These are phyloP conservation scores for Leccinum barrowsii DNA, from an alignment of 768 basidiomycete genomes.

Conservation along the genomic window DNA sequence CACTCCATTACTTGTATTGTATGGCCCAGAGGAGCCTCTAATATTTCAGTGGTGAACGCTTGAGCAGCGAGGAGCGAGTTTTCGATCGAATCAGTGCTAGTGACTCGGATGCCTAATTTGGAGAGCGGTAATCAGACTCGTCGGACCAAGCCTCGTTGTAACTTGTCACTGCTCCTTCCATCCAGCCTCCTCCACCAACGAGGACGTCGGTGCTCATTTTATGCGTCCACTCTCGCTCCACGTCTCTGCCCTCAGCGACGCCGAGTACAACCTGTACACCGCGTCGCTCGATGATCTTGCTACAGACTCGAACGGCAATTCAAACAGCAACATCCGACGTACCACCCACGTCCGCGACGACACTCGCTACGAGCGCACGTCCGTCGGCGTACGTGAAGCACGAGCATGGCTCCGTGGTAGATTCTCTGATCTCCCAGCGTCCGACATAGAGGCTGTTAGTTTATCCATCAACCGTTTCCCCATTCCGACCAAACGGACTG, in stretches of 20 bases:
- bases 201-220: conserved; percentile 5
- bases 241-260: conserved; percentile 70
- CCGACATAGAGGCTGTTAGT: conserved; percentile 59
- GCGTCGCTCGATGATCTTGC: conserved; percentile 53
- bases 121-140: no score
- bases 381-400: conserved; percentile 60
- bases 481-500: background rate
- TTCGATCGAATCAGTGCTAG: no score
- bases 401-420: conserved; percentile 75
- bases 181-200: background rate
- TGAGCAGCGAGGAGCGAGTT: no score
- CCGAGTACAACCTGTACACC: conserved; percentile 69
- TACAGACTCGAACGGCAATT: conserved; percentile 28
- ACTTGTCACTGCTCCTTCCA: background rate
- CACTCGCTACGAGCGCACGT: conserved; percentile 50
- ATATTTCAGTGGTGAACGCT: no score
- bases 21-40: no score
- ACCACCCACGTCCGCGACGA: conserved; percentile 33
- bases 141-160: background rate
- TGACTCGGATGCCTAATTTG: no score
- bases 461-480: background rate
- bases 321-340: background rate
- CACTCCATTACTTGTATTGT: no score
- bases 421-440: conserved; percentile 50
- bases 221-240: conserved; percentile 69